phyloP scores from a whole-genome alignment of 2,329 filamentous ascomycete genomes.

The Aspergillus pseudoterreus region DNA sequence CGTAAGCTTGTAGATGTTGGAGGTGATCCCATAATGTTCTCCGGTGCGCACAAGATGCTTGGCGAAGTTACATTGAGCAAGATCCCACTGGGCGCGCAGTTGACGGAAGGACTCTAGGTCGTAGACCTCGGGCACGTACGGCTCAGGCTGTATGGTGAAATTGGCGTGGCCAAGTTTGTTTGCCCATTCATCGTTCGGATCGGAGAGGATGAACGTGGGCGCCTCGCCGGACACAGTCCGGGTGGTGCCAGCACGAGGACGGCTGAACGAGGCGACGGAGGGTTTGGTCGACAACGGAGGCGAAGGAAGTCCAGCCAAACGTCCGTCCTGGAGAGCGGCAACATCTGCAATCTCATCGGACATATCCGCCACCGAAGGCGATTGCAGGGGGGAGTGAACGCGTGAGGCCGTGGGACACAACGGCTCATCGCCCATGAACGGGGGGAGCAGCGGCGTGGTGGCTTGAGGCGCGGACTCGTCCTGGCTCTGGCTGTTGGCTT shows the following conservation, averaged over 20 bases:
- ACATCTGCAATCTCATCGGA: slow-evolving; percentile 40
- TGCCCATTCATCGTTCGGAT: slow-evolving; percentile 73
- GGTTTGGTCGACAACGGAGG: slow-evolving; percentile 74
- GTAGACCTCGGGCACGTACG: slow-evolving; percentile 65
- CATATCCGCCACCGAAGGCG: slow-evolving; percentile 70
- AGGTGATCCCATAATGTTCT: slow-evolving; percentile 86
- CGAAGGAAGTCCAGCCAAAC: slow-evolving; percentile 53
- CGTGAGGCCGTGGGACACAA: slow-evolving; percentile 49
- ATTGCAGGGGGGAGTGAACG: slow-evolving; percentile 78
- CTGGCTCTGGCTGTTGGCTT: slow-evolving; percentile 48
- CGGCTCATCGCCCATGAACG: slow-evolving; percentile 64
- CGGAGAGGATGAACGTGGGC: slow-evolving; percentile 62
- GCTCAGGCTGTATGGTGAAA: slow-evolving; percentile 79
- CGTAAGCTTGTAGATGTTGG: slow-evolving; percentile 80
- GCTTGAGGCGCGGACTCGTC: slow-evolving; percentile 62
- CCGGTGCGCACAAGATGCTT: slow-evolving; percentile 83
- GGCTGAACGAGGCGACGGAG: slow-evolving; percentile 71
- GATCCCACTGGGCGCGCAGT: slow-evolving; percentile 76
- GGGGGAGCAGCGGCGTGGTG: slow-evolving; percentile 80
- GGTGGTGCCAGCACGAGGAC: slow-evolving; percentile 44
- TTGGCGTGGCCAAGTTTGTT: slow-evolving; percentile 86
- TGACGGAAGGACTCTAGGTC: slow-evolving; percentile 60
- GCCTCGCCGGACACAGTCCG: slow-evolving; percentile 43
- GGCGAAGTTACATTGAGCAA: slow-evolving; percentile 79
- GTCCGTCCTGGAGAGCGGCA: slow-evolving; percentile 44